Conservation (phyloP, 1,284 basidiomycete species). For the Apiotrichum mycotoxinovorans region DNA sequence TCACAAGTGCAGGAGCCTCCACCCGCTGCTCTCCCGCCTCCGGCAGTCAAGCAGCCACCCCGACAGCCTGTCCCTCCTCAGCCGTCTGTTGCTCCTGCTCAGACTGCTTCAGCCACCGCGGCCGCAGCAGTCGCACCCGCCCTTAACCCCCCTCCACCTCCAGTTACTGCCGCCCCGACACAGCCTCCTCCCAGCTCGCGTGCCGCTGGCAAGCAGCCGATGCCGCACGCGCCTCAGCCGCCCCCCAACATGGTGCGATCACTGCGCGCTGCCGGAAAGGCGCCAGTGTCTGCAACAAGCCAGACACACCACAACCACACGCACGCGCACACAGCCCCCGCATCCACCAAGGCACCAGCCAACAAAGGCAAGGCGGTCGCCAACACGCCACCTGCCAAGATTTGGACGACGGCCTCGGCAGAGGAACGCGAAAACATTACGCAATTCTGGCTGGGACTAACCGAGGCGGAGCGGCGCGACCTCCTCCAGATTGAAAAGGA, state of each 20-base stretch:
- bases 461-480: conserved; percentile 80
- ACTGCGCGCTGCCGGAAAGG: conserved; percentile 52
- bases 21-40: conserved; percentile 45
- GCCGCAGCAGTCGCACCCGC: conserved; percentile 15
- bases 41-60: conserved; percentile 37
- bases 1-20: conserved; percentile 31
- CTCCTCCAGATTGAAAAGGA: conserved; percentile 97
- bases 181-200: conserved; percentile 60
- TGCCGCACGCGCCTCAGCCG: conserved; percentile 55
- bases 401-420: conserved; percentile 82
- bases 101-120: not conserved
- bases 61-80: conserved; percentile 40
- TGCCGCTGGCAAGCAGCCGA: conserved; percentile 72
- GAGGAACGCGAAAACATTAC: conserved; percentile 96
- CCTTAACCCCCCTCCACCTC: conserved; percentile 39
- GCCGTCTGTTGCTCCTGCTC: conserved; percentile 14
- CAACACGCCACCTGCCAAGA: conserved; percentile 50
- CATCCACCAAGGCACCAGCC: conserved; percentile 40
- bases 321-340: conserved; percentile 40
- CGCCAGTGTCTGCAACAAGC: conserved; percentile 56
- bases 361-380: conserved; percentile 43
- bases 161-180: conserved; percentile 43
- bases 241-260: conserved; percentile 48
- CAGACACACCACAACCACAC: conserved; percentile 58
- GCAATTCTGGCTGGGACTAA: conserved; percentile 90